Evolutionary conservation across 1,139 yeast species (phyloP).

Genomic region (Kluyveromyces sp.): DNA sequence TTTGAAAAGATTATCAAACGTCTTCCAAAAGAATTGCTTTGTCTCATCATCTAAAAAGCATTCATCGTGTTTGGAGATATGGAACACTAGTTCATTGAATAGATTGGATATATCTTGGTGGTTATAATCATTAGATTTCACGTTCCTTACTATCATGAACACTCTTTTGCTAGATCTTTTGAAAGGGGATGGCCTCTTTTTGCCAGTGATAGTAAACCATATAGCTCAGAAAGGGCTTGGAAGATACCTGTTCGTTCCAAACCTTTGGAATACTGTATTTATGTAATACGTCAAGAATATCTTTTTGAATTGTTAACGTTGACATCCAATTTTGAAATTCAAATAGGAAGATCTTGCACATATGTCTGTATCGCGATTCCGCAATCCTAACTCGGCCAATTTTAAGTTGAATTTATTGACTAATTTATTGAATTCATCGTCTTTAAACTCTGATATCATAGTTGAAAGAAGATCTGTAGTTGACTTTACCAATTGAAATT

Average conservation of each 20-base stretch:
- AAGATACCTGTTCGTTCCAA: conserved; percentile 4
- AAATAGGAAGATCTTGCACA: neutral
- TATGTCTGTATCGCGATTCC: neutral
- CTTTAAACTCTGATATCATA: neutral
- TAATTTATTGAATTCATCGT: conserved; percentile 5
- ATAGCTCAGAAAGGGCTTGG: conserved; percentile 1
- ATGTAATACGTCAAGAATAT: neutral
- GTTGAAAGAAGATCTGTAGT: conserved; percentile 2
- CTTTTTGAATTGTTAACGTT: neutral
- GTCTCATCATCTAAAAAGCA: neutral
- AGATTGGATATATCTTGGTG: conserved; percentile 3
- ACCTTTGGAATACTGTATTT: neutral
- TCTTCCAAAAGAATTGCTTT: conserved; percentile 13
- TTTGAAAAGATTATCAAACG: conserved; percentile 14
- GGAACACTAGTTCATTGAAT: conserved; percentile 1
- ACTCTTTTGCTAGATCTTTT: neutral
- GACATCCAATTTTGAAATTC: neutral
- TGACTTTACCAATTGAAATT: conserved; percentile 20
- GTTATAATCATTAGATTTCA: conserved; percentile 1
- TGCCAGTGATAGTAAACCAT: neutral
- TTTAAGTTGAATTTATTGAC: neutral
- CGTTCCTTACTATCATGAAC: conserved; percentile 3
- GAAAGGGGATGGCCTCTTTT: neutral
- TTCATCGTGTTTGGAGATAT: neutral
- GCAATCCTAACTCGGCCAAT: conserved; percentile 10